Percentiles rank a stretch among this genome's conserved stretches.
These are phyloP conservation scores for Physaria fendleri DNA, from an alignment of 345 rosid genomes.

Conservation along the genomic window DNA sequence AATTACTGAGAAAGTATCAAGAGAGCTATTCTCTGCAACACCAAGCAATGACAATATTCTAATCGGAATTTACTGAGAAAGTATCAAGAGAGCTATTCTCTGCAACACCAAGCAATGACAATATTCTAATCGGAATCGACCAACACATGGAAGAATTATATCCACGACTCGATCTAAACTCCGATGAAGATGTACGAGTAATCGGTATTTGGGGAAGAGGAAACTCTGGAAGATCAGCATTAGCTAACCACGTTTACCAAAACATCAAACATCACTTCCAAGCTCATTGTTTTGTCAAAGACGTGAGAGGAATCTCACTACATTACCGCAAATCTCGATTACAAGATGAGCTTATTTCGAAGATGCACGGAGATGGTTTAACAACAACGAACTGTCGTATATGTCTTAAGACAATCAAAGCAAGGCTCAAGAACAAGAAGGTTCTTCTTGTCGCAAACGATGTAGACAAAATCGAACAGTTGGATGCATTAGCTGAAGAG, in stretches of 20 bases:
- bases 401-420: conserved; percentile 16
- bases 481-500: conserved; percentile 22
- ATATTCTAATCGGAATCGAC: conserved; percentile 27
- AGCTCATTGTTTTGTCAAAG: conserved; percentile 28
- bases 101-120: neutral
- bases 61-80: conserved; percentile 24
- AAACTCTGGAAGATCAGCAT: conserved; percentile 22
- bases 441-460: conserved; percentile 29
- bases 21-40: too few relatives aligned
- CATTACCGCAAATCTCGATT: neutral
- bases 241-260: conserved; percentile 22
- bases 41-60: too few relatives aligned
- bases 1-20: too few relatives aligned
- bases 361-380: conserved; percentile 25
- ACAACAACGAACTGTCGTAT: conserved; percentile 1
- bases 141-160: conserved; percentile 5
- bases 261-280: conserved; percentile 16
- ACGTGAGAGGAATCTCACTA: conserved; percentile 10
- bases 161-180: conserved; percentile 7
- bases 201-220: conserved; percentile 34
- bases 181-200: neutral
- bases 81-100: conserved; percentile 13
- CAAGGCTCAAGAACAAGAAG: conserved; percentile 20
- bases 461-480: conserved; percentile 23
- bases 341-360: conserved; percentile 20